phyloP scores from a whole-genome alignment of 1,139 yeast genomes.

The Pichia sp. region DNA sequence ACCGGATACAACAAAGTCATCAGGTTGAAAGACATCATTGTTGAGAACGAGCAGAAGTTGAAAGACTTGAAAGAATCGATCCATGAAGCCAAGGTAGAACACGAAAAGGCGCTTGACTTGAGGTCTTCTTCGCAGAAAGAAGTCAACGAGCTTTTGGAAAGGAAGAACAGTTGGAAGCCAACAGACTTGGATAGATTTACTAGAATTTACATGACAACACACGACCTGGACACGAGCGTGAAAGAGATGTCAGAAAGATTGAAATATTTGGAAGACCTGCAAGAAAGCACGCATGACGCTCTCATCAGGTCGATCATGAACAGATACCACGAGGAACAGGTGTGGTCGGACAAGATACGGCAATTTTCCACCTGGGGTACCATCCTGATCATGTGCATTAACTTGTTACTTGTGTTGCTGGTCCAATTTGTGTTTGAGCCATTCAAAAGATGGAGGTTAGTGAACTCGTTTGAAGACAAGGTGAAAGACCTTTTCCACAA shows the following conservation, averaged over 20 bases:
- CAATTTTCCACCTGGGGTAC: conserved; percentile 98
- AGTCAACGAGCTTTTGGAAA: conserved; percentile 79
- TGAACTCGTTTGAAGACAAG: conserved; percentile 76
- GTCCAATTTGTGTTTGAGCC: conserved; percentile 92
- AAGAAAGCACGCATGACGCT: conserved; percentile 67
- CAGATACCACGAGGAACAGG: conserved; percentile 93
- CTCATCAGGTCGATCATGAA: conserved; percentile 76
- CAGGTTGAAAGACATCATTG: conserved; percentile 52
- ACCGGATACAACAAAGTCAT: conserved; percentile 90
- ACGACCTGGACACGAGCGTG: conserved; percentile 64
- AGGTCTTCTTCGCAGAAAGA: conserved; percentile 77
- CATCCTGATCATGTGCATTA: conserved; percentile 82
- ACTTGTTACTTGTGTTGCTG: conserved; percentile 67
- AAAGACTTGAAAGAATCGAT: conserved; percentile 47
- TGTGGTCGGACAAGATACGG: conserved; percentile 96
- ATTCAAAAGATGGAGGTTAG: conserved; percentile 80
- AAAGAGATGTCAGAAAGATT: conserved; percentile 47
- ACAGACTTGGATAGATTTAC: conserved; percentile 82
- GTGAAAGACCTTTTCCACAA: conserved; percentile 52
- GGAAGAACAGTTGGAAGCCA: conserved; percentile 80
- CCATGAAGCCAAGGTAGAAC: conserved; percentile 46
- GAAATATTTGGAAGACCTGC: conserved; percentile 54
- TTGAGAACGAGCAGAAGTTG: conserved; percentile 43
- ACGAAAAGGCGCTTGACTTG: conserved; percentile 58
- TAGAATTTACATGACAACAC: conserved; percentile 73